These are phyloP conservation scores for Paracamarosporium sp. DNA, from an alignment of 2,329 filamentous ascomycete genomes.

Conservation along the genomic window DNA sequence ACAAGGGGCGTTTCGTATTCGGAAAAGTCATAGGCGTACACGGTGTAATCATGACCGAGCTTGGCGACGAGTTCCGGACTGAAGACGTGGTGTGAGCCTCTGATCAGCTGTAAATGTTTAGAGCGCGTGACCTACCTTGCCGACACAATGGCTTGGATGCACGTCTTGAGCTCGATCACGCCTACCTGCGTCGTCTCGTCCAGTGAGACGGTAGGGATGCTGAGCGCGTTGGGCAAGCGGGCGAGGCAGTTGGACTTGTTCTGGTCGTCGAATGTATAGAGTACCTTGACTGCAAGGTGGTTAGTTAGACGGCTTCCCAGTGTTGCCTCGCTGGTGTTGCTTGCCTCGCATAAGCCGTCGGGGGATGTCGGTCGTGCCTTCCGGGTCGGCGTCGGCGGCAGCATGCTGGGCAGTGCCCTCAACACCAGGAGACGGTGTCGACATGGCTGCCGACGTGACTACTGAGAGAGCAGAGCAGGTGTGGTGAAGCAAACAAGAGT, in stretches of 20 bases:
- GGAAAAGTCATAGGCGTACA: conserved; percentile 96
- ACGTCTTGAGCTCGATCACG: conserved; percentile 84
- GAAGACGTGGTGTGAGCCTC: conserved; percentile 45
- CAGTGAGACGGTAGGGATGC: conserved; percentile 79
- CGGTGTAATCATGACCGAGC: conserved; percentile 83
- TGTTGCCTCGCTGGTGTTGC: conserved; percentile 20
- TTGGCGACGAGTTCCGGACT: conserved; percentile 86
- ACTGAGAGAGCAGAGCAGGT: conserved; percentile 16
- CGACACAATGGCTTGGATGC: conserved; percentile 79
- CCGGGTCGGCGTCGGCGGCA: conserved; percentile 30
- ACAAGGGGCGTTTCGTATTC: conserved; percentile 93
- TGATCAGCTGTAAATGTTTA: conserved; percentile 15
- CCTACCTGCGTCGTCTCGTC: conserved; percentile 85
- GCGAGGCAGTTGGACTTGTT: conserved; percentile 89
- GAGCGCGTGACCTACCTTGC: conserved; percentile 57
- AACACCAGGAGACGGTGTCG: conserved; percentile 34
- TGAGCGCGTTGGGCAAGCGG: conserved; percentile 78
- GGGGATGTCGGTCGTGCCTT: conserved; percentile 40
- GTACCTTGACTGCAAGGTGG: conserved; percentile 78
- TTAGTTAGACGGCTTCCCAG: conserved; percentile 4
- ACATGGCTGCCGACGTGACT: conserved; percentile 38
- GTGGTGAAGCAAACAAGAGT: conserved; percentile 18
- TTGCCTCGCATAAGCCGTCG: conserved; percentile 56
- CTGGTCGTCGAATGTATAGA: conserved; percentile 93
- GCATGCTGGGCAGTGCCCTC: conserved; percentile 29